phyloP scores from a whole-genome alignment of 2,329 filamentous ascomycete genomes.

The Ophiostoma tasmaniense region DNA sequence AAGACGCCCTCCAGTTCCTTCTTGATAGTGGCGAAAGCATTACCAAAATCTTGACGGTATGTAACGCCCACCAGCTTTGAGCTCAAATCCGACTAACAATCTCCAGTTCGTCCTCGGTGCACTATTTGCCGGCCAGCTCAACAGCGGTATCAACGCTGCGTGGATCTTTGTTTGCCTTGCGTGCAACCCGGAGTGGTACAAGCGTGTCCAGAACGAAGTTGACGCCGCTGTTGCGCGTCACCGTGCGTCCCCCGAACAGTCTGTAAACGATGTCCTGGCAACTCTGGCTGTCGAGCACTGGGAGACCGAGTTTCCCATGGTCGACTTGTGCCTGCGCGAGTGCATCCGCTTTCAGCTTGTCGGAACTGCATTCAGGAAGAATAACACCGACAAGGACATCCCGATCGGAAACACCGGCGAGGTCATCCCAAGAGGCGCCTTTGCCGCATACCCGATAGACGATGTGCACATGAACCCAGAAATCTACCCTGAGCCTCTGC shows the following conservation, averaged over 20 bases:
- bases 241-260: slow-evolving; percentile 26
- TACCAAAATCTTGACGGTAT: slow-evolving; percentile 34
- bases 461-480: slow-evolving; percentile 41
- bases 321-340: slow-evolving; percentile 46
- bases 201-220: slow-evolving; percentile 39
- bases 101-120: slow-evolving; percentile 42
- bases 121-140: slow-evolving; percentile 49
- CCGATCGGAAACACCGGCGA: slow-evolving; percentile 31
- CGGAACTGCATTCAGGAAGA: slow-evolving; percentile 44
- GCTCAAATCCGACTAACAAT: background rate
- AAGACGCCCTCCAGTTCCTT: slow-evolving; percentile 45
- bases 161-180: slow-evolving; percentile 45
- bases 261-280: slow-evolving; percentile 32
- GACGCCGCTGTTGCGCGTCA: slow-evolving; percentile 36
- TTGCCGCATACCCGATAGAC: slow-evolving; percentile 37
- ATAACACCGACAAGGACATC: slow-evolving; percentile 37
- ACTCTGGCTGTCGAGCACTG: slow-evolving; percentile 43
- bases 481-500: slow-evolving; percentile 39
- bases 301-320: slow-evolving; percentile 45
- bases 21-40: slow-evolving; percentile 43
- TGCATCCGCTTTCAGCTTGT: slow-evolving; percentile 42
- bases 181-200: slow-evolving; percentile 38
- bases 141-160: slow-evolving; percentile 46
- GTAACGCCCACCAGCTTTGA: slow-evolving; percentile 12
- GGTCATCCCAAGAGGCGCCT: slow-evolving; percentile 41